These are phyloP conservation scores for Sporothrix mexicana DNA, from an alignment of 2,329 filamentous ascomycete genomes.

Conservation along the genomic window DNA sequence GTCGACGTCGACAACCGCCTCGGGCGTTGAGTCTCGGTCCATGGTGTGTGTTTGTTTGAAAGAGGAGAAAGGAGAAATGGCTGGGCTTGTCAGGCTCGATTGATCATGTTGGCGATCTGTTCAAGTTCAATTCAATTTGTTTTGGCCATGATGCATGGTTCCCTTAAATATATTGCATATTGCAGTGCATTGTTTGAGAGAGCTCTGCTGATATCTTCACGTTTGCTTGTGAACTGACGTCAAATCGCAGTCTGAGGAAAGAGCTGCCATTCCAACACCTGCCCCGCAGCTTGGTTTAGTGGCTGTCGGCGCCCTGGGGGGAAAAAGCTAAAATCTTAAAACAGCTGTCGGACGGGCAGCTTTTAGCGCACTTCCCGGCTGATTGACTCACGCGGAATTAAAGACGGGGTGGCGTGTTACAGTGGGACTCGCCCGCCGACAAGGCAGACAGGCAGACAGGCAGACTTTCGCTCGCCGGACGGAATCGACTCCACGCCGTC, in stretches of 20 bases:
- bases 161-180: too few relatives aligned
- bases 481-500: background rate
- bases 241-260: too few relatives aligned
- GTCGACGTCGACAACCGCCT: slow-evolving; percentile 32
- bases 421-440: background rate
- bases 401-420: background rate
- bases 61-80: too few relatives aligned
- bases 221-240: background rate
- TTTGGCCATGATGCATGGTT: too few relatives aligned
- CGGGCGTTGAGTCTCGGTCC: background rate
- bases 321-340: too few relatives aligned
- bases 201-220: too few relatives aligned
- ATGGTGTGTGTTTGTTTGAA: background rate
- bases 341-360: background rate
- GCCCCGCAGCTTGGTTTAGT: slow-evolving; percentile 8
- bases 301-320: background rate
- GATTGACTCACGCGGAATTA: slow-evolving; percentile 13
- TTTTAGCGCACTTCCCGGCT: background rate
- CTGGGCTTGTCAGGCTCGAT: background rate
- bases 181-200: too few relatives aligned
- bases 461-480: background rate
- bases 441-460: slow-evolving; percentile 18
- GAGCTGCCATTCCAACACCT: too few relatives aligned
- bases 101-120: too few relatives aligned
- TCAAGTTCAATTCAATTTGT: too few relatives aligned